phyloP scores from a whole-genome alignment of 2,329 filamentous ascomycete species.

The Purpureocillium takamizusanense region DNA sequence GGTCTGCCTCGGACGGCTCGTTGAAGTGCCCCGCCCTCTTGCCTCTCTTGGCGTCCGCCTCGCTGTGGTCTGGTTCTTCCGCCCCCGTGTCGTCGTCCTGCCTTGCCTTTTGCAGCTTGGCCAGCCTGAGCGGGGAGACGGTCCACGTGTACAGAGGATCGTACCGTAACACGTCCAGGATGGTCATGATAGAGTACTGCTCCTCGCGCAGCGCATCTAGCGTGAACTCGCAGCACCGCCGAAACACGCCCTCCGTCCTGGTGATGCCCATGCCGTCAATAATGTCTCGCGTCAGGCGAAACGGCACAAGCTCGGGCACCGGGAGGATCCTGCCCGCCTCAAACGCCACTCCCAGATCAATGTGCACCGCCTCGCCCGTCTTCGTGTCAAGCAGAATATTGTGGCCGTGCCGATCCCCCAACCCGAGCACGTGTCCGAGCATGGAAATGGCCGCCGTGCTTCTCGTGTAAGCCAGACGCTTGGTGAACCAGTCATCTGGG shows the following conservation, averaged over 20 bases:
- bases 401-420: conserved; percentile 91
- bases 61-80: conserved; percentile 27
- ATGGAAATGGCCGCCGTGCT: conserved; percentile 94
- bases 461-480: conserved; percentile 81
- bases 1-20: conserved; percentile 68
- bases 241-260: conserved; percentile 90
- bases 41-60: conserved; percentile 30
- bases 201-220: conserved; percentile 92
- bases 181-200: conserved; percentile 95
- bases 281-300: conserved; percentile 86
- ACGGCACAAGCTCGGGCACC: conserved; percentile 91
- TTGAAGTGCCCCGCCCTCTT: conserved; percentile 32
- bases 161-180: conserved; percentile 94
- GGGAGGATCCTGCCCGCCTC: conserved; percentile 93
- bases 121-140: conserved; percentile 60
- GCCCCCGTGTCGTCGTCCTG: conserved; percentile 34
- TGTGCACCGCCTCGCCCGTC: conserved; percentile 91
- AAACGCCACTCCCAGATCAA: conserved; percentile 93
- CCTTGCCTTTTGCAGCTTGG: conserved; percentile 55
- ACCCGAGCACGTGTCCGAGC: conserved; percentile 81
- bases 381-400: conserved; percentile 90
- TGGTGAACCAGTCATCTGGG: conserved; percentile 92
- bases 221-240: conserved; percentile 96
- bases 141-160: conserved; percentile 97
- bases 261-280: conserved; percentile 96